phyloP scores from a whole-genome alignment of 1,139 yeast genomes.

The Eremothecium cymbalariae region DNA sequence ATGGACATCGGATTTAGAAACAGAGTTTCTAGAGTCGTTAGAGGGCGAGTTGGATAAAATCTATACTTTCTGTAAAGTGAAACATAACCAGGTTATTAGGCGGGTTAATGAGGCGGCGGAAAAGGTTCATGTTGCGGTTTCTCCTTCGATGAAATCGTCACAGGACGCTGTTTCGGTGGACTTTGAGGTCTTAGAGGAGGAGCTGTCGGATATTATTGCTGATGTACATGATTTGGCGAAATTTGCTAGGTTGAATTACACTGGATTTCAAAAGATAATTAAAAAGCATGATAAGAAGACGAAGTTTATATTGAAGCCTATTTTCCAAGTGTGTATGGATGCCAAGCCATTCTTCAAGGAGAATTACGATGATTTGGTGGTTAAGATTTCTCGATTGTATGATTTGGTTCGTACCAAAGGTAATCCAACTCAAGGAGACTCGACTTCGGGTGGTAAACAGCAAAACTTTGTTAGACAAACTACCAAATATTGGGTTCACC shows the following conservation, averaged over 20 bases:
- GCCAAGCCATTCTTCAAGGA: constrained; percentile 94
- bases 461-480: constrained; percentile 98
- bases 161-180: constrained; percentile 57
- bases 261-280: constrained; percentile 91
- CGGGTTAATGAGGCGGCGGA: constrained; percentile 75
- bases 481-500: constrained; percentile 98
- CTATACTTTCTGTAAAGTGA: constrained; percentile 79
- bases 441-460: constrained; percentile 94
- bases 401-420: constrained; percentile 94
- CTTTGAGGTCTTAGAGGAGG: constrained; percentile 85
- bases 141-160: constrained; percentile 36
- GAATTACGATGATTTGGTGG: constrained; percentile 82
- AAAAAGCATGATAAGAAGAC: constrained; percentile 95
- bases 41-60: constrained; percentile 87
- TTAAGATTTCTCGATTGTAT: constrained; percentile 78
- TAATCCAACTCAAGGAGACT: constrained; percentile 87
- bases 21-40: constrained; percentile 61
- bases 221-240: constrained; percentile 96
- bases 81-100: constrained; percentile 73
- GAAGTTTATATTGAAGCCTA: constrained; percentile 73
- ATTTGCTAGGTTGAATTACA: constrained; percentile 83
- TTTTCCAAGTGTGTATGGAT: constrained; percentile 84
- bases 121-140: constrained; percentile 58
- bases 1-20: constrained; percentile 77
- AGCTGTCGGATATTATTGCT: constrained; percentile 85